These are phyloP conservation scores for Sporopachydermia quercuum DNA, from an alignment of 805 yeast genomes.

Conservation along the genomic window DNA sequence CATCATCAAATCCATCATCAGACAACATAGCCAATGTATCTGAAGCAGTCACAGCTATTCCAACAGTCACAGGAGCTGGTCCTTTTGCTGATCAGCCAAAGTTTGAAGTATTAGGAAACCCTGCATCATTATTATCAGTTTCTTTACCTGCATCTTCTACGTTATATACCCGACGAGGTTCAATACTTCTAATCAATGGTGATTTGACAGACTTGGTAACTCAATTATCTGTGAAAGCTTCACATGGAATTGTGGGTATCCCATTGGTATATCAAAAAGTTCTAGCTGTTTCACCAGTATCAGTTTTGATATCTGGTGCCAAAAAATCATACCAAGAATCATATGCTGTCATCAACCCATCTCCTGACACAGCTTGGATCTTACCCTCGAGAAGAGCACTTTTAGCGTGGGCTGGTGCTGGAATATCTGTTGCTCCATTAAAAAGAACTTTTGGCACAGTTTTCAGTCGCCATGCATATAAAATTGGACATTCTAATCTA, in stretches of 20 bases:
- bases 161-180: constrained; percentile 26
- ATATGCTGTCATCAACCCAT: constrained; percentile 24
- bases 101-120: constrained; percentile 27
- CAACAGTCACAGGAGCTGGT: constrained; percentile 24
- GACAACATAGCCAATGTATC: constrained; percentile 8
- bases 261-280: constrained; percentile 20
- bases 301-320: neutral
- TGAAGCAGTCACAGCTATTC: constrained; percentile 10
- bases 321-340: constrained; percentile 7
- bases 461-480: neutral
- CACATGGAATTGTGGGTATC: constrained; percentile 9
- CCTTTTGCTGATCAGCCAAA: constrained; percentile 27
- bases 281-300: neutral
- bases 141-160: constrained; percentile 27
- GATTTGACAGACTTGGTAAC: constrained; percentile 10
- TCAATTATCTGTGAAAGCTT: neutral
- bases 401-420: constrained; percentile 30
- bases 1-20: neutral
- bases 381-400: constrained; percentile 23
- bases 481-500: constrained; percentile 10
- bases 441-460: constrained; percentile 6
- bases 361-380: constrained; percentile 28
- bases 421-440: constrained; percentile 15
- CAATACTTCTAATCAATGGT: constrained; percentile 30
- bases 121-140: constrained; percentile 26